phyloP scores from a whole-genome alignment of 2,329 filamentous ascomycete genomes.

The Scedosporium apiospermum region DNA sequence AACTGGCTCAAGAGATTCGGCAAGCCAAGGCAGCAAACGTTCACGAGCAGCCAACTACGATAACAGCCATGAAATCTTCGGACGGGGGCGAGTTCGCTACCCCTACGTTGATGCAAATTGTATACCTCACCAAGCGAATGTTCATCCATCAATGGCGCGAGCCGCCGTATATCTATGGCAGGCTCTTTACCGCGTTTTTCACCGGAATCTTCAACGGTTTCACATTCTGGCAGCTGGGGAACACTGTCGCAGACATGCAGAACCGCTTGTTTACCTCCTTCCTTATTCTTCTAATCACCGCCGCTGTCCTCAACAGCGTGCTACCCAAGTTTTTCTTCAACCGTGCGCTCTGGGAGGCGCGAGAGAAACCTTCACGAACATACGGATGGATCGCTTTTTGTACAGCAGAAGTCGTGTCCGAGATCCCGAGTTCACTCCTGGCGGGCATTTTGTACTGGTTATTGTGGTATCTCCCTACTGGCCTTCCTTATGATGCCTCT shows the following conservation, averaged over 20 bases:
- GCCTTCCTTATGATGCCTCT: slow-evolving; percentile 42
- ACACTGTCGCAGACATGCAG: slow-evolving; percentile 64
- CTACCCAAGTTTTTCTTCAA: slow-evolving; percentile 72
- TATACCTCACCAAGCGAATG: slow-evolving; percentile 68
- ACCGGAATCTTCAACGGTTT: slow-evolving; percentile 83
- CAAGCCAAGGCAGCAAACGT: slow-evolving; percentile 4
- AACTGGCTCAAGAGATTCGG: slow-evolving; percentile 6
- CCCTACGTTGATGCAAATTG: slow-evolving; percentile 40
- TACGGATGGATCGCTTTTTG: slow-evolving; percentile 67
- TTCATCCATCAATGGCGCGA: slow-evolving; percentile 82
- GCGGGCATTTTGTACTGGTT: slow-evolving; percentile 67
- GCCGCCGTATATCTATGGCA: slow-evolving; percentile 72
- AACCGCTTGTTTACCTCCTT: slow-evolving; percentile 76
- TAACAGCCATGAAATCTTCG: slow-evolving; percentile 9
- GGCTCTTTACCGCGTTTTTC: slow-evolving; percentile 67
- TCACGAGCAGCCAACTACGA: slow-evolving; percentile 18
- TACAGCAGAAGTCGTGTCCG: slow-evolving; percentile 71
- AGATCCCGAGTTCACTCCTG: slow-evolving; percentile 69
- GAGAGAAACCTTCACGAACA: slow-evolving; percentile 73
- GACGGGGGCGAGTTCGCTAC: slow-evolving; percentile 17
- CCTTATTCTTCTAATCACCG: slow-evolving; percentile 67
- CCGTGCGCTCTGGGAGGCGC: slow-evolving; percentile 60
- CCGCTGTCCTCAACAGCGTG: slow-evolving; percentile 76
- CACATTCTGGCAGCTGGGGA: slow-evolving; percentile 67
- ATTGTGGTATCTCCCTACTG: slow-evolving; percentile 70